Evolutionary conservation across 805 yeast genomes (phyloP), one percentile per base, ranked within the genome.

Genomic region (Cyberlindnera meyerae): DNA sequence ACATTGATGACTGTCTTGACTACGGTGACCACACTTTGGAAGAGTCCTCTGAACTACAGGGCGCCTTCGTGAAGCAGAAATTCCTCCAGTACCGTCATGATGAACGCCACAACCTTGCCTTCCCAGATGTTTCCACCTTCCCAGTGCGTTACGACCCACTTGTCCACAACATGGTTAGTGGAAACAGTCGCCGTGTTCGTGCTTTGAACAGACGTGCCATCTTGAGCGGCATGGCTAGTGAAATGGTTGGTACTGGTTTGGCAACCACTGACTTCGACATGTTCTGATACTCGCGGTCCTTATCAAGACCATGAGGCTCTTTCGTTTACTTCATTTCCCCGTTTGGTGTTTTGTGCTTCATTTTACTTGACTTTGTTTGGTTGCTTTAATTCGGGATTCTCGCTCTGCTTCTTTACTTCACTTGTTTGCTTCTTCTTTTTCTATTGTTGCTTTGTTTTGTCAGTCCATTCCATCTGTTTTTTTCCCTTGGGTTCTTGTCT

Each of bases 171-270:
- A 18, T 33, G 17, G 20, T 34, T 9, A 43, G n/a, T n/a, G 18
- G 36, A 33, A 29, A 24, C 37, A 30, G 12, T 9, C 17, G 30
- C 6, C 30, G 36, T 14, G 37, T 53, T 12, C 50, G 54, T 35
- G 57, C 57, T 8, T 37, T 52, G 34, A 51, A 51, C 27, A 54
- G 54, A 52, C 49, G 58, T 40, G 57, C 58, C 5, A 50, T 54
- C 21, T 29, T 47, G 24, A 41, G 54, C 6, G 58, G 58, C 25
- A 48, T 34, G 39, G 57, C 57, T 6, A 44, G 51, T 31, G 56
- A 54, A 30, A 54, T 54, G 58, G 58, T 54, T 43, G 58, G 58
- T 29, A 51, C 54, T 28, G 58, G 56, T 33, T 40, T 54, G 33
- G 33, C 47, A 11, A 31, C 45, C 33, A 49, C 49, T 40, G 57